phyloP scores from a whole-genome alignment of 2,329 filamentous ascomycete species.

The Arthrocladium fulminans region DNA sequence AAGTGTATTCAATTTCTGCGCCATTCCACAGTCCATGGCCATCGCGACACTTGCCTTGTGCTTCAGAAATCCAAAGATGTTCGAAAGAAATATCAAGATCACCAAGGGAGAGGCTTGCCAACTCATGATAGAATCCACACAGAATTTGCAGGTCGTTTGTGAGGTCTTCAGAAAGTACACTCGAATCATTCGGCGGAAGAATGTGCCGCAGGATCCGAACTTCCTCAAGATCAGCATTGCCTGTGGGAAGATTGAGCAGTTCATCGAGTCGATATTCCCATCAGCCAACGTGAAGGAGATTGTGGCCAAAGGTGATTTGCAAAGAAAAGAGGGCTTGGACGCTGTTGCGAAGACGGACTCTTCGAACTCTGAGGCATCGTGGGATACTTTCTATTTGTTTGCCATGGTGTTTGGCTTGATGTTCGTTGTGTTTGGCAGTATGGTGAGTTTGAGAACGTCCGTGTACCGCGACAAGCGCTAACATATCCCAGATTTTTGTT shows the following conservation, averaged over 20 bases:
- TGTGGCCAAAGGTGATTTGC: constrained; percentile 43
- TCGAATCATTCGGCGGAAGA: constrained; percentile 82
- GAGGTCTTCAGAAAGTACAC: constrained; percentile 71
- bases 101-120: constrained; percentile 88
- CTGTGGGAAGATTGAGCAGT: constrained; percentile 63
- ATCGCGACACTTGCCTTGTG: constrained; percentile 88
- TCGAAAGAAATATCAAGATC: constrained; percentile 87
- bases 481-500: constrained; percentile 52
- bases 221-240: constrained; percentile 85
- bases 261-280: constrained; percentile 83
- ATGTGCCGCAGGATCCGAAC: constrained; percentile 84
- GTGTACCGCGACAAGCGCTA: no score
- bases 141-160: constrained; percentile 74
- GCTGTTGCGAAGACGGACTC: constrained; percentile 39
- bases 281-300: constrained; percentile 57
- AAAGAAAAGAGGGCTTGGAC: constrained; percentile 39
- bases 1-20: constrained; percentile 97
- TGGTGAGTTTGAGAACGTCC: constrained; percentile 75
- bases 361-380: constrained; percentile 42
- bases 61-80: constrained; percentile 83
- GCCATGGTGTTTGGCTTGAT: constrained; percentile 60
- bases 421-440: constrained; percentile 59
- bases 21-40: constrained; percentile 94
- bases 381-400: constrained; percentile 55
- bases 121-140: constrained; percentile 85